Percentiles rank a stretch among this genome's conserved stretches.
These are phyloP conservation scores for Magnusiomyces clavatus DNA, from an alignment of 1,139 yeast species.

Conservation along the genomic window DNA sequence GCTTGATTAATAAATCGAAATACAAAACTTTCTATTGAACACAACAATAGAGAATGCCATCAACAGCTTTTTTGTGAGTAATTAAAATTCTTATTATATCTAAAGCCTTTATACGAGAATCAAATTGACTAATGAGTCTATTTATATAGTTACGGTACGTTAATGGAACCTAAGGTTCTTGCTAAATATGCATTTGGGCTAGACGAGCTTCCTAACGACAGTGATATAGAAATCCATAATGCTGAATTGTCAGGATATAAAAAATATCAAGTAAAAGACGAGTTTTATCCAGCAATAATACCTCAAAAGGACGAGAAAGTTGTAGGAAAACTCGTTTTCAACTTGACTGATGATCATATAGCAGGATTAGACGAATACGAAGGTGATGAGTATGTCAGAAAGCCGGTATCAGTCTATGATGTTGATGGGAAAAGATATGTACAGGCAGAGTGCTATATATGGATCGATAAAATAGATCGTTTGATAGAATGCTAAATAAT, in stretches of 20 bases:
- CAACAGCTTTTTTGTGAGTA: constrained; percentile 4
- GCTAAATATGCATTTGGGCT: constrained; percentile 25
- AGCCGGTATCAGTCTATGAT: constrained; percentile 20
- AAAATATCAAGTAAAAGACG: constrained; percentile 22
- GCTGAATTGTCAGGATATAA: constrained; percentile 21
- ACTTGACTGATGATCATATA: constrained; percentile 20
- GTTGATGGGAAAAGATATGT: constrained; percentile 11
- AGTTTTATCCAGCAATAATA: constrained; percentile 28
- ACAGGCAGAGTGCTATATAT: constrained; percentile 21
- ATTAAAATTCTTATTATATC: background rate
- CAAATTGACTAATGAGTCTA: background rate
- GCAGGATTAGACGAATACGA: constrained; percentile 26
- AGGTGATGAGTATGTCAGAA: constrained; percentile 28
- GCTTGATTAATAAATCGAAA: too few relatives aligned
- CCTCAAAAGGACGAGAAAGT: constrained; percentile 17
- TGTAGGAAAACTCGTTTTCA: constrained; percentile 24
- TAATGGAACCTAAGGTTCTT: constrained; percentile 28
- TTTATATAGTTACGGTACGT: constrained; percentile 28
- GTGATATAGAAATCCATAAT: constrained; percentile 16
- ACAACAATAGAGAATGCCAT: background rate
- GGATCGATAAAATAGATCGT: constrained; percentile 18
- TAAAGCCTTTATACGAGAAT: background rate
- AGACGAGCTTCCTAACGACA: constrained; percentile 13
- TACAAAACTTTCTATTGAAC: background rate
- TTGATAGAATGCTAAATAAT: too few relatives aligned